phyloP scores from a whole-genome alignment of 1,284 basidiomycete genomes.

The Nidula niveotomentosa region DNA sequence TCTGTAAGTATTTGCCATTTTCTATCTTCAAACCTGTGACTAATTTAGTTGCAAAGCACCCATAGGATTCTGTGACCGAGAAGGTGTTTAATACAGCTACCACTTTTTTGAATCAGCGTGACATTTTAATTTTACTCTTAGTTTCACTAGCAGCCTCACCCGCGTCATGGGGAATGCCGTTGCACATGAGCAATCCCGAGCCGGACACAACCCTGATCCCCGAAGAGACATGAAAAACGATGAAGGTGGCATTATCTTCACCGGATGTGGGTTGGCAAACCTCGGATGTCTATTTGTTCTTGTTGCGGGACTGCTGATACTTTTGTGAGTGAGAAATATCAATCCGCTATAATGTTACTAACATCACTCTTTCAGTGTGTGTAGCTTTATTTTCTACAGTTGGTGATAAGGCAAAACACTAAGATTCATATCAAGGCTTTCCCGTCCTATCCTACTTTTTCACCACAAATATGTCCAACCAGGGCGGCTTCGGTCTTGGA shows the following conservation, averaged over 20 bases:
- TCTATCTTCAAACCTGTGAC: background rate
- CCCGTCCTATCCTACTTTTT: conserved; percentile 33
- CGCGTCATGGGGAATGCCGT: conserved; percentile 28
- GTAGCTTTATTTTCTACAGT: no score
- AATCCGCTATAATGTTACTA: no score
- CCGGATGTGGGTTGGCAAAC: conserved; percentile 57
- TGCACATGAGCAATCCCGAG: conserved; percentile 28
- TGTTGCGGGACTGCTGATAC: conserved; percentile 39
- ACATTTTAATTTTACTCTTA: conserved; percentile 7
- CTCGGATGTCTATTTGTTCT: conserved; percentile 64
- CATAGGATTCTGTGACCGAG: conserved; percentile 3
- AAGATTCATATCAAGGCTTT: conserved; percentile 22
- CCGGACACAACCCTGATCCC: conserved; percentile 44
- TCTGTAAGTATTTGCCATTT: background rate
- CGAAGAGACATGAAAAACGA: conserved; percentile 28
- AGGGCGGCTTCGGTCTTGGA: conserved; percentile 71
- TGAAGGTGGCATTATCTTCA: conserved; percentile 32
- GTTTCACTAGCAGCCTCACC: conserved; percentile 34
- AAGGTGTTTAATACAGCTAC: conserved; percentile 4
- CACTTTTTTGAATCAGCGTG: background rate
- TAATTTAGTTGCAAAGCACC: no score
- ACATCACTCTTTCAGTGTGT: no score
- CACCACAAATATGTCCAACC: conserved; percentile 24
- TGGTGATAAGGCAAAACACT: background rate
- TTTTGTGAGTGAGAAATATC: conserved; percentile 54